Base-by-base conservation (phyloP, 208 protist species). In the Trypanosoma caninum region DNA sequence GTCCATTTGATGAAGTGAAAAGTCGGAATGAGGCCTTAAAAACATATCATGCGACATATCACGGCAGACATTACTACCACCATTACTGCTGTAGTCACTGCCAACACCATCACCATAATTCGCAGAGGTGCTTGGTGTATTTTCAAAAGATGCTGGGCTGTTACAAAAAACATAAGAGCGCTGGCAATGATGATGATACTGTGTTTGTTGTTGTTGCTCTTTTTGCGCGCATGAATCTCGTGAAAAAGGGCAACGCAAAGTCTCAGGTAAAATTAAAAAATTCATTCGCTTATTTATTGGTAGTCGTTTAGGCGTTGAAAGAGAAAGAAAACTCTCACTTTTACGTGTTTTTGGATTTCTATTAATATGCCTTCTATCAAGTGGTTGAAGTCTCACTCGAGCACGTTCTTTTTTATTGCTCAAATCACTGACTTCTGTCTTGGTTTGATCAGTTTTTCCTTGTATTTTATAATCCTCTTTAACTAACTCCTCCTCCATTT, bases 311-410 rank as follows among this genome's bases (percentile, higher is more conserved):
- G 57, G 57, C 2, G 57, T 53, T 31, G 45, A 54, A 0, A 53
- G 42, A 7, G 57, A 63, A 27, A 63, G 54, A 20, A 2, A 35
- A 31, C 57, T 44, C 14, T 63, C 57, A 54, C 57, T 53, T 63
- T 31, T 45, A 53, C 20, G 44, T 20, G 7, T 31, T 25, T 42
- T 52, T 38, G 20, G 34, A 31, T 22, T 8, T 11, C 22, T 5
- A 27, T 51, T 31, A 3, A 23, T 47, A 13, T 13, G 9, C 7
- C 34, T 14, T 38, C 13, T 13, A 38, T 38, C 34, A 38, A 7
- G 13, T 38, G 34, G 13, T 38, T 14, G 9, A 38, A 38, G 34
- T 38, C 34, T 38, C 7, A 38, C 34, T 38, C 13, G 34, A 14
- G 7, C 34, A 13, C 34, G 34, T 13, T 38, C 5, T 46, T 7